Evolutionary conservation across 805 yeast genomes (phyloP), one percentile per base, ranked within the genome.

Genomic region (Danielia oregonensis): DNA sequence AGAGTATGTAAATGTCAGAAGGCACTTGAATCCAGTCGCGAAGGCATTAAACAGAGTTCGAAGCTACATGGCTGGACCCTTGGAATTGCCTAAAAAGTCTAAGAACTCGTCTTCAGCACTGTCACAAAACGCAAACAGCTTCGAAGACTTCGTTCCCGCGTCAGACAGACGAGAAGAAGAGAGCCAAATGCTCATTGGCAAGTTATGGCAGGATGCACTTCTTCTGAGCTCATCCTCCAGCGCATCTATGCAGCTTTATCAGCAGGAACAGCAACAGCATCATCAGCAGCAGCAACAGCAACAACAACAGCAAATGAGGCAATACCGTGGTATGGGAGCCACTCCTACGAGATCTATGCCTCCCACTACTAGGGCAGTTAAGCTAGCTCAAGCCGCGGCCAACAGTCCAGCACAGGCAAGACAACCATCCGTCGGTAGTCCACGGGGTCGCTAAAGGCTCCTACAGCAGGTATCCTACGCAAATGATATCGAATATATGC

Each of bases 11-110:
- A 82, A 75, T 44, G 79, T 83, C 0, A 63, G 88, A 50, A 67
- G 93, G 40, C 76, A 80, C 55, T 62, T 65, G 25, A 86, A 86
- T 44, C 95, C 96, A 1, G 61, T 84, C 2, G 72, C 74, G 4
- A 83, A 78, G 30, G 74, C 86, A 2, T 55, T 86, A 19, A 66
- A 70, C 28, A 62, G 93, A 40, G 49, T 75, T 4, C 67, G 66
- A 29, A 48, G 48, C 26, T 45, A 35, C 30, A 35, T 26, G 32
- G 47, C 17, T 28, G 45, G 30, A n/a, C 36, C 10, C 44, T 40
- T 60, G 17, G 52, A 54, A 25, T 48, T 59, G 6, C 37, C 33
- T 17, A 65, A 65, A 37, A 45, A 36, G 17, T n/a, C n/a, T n/a
- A n/a, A n/a, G n/a, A n/a, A n/a, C n/a, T n/a, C n/a, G n/a, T n/a